Conservation (phyloP, 2,329 filamentous ascomycete species). For the Fusarium sp. region DNA sequence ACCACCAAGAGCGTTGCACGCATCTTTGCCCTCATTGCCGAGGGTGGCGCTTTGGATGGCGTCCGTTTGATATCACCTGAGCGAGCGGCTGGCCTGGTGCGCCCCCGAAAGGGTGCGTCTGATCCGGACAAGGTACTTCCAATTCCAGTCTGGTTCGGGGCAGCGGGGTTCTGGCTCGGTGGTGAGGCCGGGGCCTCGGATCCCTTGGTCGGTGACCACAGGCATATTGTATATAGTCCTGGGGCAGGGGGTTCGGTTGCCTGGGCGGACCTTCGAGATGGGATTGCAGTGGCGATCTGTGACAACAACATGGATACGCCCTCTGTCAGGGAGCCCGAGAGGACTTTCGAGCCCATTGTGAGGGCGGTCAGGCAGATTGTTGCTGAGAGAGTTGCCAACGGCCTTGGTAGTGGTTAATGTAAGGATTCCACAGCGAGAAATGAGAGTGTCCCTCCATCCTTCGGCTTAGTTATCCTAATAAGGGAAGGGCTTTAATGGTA, state of each 20-base stretch:
- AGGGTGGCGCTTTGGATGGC: not conserved
- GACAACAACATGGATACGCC: constrained; percentile 1
- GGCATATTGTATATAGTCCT: not conserved
- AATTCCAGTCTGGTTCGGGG: not conserved
- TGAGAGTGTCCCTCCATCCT: no score
- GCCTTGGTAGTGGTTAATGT: no score
- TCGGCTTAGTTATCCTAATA: no score
- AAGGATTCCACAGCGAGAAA: no score
- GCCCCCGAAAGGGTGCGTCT: not conserved
- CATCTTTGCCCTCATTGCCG: constrained; percentile 5
- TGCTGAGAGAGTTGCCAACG: no score
- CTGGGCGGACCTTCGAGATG: not conserved
- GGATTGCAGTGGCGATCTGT: not conserved
- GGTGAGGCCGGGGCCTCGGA: not conserved
- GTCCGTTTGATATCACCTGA: not conserved
- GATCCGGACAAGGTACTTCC: constrained; percentile 1
- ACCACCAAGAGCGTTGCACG: not conserved
- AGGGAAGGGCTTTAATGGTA: no score
- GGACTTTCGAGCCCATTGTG: no score
- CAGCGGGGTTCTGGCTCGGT: not conserved
- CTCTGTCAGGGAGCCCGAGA: no score
- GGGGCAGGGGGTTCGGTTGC: not conserved
- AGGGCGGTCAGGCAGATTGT: no score
- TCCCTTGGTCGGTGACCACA: not conserved
- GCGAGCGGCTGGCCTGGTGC: not conserved